A percentile compares a stretch with the other conserved stretches of the same genome.
These are phyloP conservation scores for Fragosphaeria purpurea DNA, from an alignment of 2,329 filamentous ascomycete species.

Conservation along the genomic window DNA sequence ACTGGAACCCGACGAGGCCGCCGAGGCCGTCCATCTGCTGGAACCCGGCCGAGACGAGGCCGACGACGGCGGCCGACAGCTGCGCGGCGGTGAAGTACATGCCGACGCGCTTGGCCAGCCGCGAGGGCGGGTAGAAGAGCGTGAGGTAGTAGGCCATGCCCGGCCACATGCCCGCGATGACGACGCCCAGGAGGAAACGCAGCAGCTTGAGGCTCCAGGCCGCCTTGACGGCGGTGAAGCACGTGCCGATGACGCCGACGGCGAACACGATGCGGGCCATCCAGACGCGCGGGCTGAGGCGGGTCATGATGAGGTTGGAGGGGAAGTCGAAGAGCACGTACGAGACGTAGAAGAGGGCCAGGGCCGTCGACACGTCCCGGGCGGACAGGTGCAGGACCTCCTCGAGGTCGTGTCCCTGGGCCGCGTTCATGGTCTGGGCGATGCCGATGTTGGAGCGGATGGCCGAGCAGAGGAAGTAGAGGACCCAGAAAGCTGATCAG, in stretches of 20 bases:
- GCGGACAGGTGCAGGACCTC: slow-evolving; percentile 57
- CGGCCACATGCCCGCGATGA: slow-evolving; percentile 91
- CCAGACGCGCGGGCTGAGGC: slow-evolving; percentile 75
- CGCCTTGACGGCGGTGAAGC: slow-evolving; percentile 70
- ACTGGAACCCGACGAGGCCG: slow-evolving; percentile 73
- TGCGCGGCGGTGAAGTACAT: slow-evolving; percentile 81
- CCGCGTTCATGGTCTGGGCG: slow-evolving; percentile 84
- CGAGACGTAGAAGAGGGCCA: slow-evolving; percentile 84
- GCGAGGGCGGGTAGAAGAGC: slow-evolving; percentile 79
- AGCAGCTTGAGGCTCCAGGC: slow-evolving; percentile 87
- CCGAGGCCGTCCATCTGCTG: slow-evolving; percentile 76
- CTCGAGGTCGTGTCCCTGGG: slow-evolving; percentile 62
- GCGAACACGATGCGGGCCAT: slow-evolving; percentile 86
- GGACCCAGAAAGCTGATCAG: slow-evolving; percentile 63
- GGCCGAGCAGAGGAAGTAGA: slow-evolving; percentile 88
- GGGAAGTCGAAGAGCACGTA: slow-evolving; percentile 86
- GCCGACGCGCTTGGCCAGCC: slow-evolving; percentile 79
- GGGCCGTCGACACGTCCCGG: slow-evolving; percentile 71
- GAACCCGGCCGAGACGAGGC: slow-evolving; percentile 81
- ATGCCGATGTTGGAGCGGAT: slow-evolving; percentile 88
- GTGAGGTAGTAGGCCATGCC: slow-evolving; percentile 91
- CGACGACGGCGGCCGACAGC: slow-evolving; percentile 79
- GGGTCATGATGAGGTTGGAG: slow-evolving; percentile 82
- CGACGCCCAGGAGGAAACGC: slow-evolving; percentile 72
- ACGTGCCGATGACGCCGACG: slow-evolving; percentile 73